These are phyloP conservation scores for Corymbia maculata DNA, from an alignment of 345 rosid species.

Conservation along the genomic window DNA sequence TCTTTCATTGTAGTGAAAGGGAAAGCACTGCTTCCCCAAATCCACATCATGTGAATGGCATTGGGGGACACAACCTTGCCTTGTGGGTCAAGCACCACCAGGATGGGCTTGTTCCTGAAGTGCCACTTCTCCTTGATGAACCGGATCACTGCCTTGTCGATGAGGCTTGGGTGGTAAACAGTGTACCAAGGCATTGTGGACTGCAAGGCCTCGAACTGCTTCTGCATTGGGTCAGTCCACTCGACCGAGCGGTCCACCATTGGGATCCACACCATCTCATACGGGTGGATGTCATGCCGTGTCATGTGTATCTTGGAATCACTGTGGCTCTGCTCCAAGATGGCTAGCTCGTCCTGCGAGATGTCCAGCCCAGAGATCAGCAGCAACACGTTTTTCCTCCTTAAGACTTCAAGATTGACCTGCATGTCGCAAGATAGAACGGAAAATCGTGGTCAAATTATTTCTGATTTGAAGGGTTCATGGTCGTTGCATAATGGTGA, in stretches of 20 bases:
- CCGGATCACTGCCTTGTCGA: conserved; percentile 50
- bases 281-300: conserved; percentile 41
- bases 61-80: conserved; percentile 73
- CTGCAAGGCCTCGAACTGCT: conserved; percentile 40
- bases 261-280: conserved; percentile 86
- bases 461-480: not conserved
- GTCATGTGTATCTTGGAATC: conserved; percentile 49
- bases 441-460: not conserved
- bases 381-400: conserved; percentile 72
- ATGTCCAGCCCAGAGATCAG: conserved; percentile 69
- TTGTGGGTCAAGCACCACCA: conserved; percentile 81
- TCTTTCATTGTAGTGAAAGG: conserved; percentile 75
- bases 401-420: conserved; percentile 65
- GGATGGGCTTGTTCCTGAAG: conserved; percentile 82
- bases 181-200: conserved; percentile 78
- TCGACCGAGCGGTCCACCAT: conserved; percentile 34
- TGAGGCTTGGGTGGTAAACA: conserved; percentile 43
- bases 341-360: conserved; percentile 55
- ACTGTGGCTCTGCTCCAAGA: conserved; percentile 72
- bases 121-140: conserved; percentile 71
- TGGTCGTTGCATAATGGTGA: not conserved
- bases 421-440: not conserved
- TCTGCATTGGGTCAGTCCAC: conserved; percentile 22
- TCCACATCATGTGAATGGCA: conserved; percentile 98
- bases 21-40: conserved; percentile 91